A percentile compares a stretch with the other conserved stretches of the same genome.
These are phyloP conservation scores for Sclerospora graminicola DNA, from an alignment of 352 stramenopile genomes.

Conservation along the genomic window DNA sequence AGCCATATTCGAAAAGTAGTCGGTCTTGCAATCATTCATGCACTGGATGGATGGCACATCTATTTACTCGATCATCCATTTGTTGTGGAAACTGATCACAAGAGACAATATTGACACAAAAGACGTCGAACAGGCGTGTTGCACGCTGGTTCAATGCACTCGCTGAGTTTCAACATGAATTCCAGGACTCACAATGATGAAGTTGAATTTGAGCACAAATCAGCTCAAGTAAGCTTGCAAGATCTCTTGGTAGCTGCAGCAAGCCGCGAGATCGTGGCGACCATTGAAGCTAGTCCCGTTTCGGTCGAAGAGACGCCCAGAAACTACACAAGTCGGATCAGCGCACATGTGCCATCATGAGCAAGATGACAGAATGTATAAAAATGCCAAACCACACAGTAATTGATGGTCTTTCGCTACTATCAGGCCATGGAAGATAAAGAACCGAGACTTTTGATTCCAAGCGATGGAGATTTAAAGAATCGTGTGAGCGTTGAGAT, in stretches of 20 bases:
- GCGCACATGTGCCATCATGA: not conserved
- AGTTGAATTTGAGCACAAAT: not conserved
- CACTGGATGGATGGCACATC: no score
- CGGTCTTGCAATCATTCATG: no score
- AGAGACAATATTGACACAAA: not conserved
- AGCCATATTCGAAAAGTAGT: no score
- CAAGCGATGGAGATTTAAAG: slow-evolving; percentile 3
- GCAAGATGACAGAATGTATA: not conserved
- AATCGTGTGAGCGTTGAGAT: slow-evolving; percentile 7
- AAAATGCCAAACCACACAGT: not conserved
- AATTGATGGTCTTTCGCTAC: not conserved
- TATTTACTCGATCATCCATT: not conserved
- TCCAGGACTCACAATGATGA: not conserved
- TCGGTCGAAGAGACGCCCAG: not conserved
- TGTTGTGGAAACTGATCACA: not conserved
- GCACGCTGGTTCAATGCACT: not conserved
- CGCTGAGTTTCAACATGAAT: not conserved
- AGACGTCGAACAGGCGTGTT: not conserved
- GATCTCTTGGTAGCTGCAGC: not conserved
- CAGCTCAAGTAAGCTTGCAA: not conserved
- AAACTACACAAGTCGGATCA: not conserved
- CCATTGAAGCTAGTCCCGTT: not conserved
- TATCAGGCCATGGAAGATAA: slow-evolving; percentile 4
- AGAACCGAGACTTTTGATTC: not conserved
- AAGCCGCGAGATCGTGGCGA: not conserved